Percentiles rank a stretch among this genome's conserved stretches.
These are phyloP conservation scores for Sphenostylis stenocarpa DNA, from an alignment of 306 rosid species.

Conservation along the genomic window DNA sequence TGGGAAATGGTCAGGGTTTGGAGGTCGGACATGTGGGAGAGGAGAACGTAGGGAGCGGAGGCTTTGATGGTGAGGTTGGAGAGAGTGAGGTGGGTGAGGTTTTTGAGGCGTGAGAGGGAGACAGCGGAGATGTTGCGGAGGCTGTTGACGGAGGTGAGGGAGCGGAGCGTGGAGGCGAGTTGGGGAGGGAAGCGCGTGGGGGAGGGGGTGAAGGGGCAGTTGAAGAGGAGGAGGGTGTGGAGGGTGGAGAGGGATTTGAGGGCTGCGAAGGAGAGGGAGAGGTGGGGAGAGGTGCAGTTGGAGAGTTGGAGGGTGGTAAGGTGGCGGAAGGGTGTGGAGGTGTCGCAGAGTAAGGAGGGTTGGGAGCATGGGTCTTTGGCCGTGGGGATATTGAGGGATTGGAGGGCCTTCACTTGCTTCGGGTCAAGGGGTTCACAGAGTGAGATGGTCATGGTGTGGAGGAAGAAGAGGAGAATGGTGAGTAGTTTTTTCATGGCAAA, in stretches of 20 bases:
- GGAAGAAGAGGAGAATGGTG: background rate
- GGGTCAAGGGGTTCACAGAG: conserved; percentile 55
- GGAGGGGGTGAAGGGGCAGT: conserved; percentile 58
- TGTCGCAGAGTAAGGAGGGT: conserved; percentile 59
- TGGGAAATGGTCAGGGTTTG: conserved; percentile 64
- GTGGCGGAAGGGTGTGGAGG: conserved; percentile 77
- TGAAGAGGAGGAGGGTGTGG: conserved; percentile 56
- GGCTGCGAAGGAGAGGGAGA: conserved; percentile 67
- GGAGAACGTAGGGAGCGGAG: conserved; percentile 60
- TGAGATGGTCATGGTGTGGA: background rate
- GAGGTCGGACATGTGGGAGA: conserved; percentile 64
- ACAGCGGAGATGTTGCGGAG: conserved; percentile 58
- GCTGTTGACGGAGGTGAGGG: conserved; percentile 63
- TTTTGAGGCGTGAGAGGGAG: conserved; percentile 60
- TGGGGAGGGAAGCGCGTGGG: conserved; percentile 64
- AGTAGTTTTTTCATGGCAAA: background rate
- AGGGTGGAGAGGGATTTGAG: conserved; percentile 87
- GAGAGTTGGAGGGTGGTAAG: conserved; percentile 60
- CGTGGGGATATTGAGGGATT: conserved; percentile 81
- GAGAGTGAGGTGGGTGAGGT: conserved; percentile 73
- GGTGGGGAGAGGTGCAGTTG: conserved; percentile 57
- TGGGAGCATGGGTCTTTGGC: conserved; percentile 65
- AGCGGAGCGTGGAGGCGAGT: conserved; percentile 61
- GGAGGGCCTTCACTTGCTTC: conserved; percentile 63
- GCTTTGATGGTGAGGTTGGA: conserved; percentile 53